Evolutionary conservation across 768 basidiomycete genomes (phyloP).

Genomic region (Psilocybe subaeruginosa): DNA sequence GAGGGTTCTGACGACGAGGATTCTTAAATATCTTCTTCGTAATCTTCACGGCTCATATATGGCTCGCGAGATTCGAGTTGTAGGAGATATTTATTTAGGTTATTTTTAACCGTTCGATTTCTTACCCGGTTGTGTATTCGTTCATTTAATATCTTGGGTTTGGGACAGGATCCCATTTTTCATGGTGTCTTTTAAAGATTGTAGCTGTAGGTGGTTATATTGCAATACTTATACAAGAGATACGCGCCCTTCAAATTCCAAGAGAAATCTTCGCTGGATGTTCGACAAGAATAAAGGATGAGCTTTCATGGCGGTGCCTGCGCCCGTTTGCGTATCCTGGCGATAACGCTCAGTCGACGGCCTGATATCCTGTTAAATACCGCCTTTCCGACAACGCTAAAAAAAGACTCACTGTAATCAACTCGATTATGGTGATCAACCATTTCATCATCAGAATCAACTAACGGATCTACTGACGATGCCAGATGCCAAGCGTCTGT

Average conservation of each 20-base stretch:
- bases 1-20: constrained; percentile 49
- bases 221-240: constrained; percentile 17
- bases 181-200: constrained; percentile 6
- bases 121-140: constrained; percentile 8
- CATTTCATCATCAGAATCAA: constrained; percentile 74
- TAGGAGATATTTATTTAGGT: constrained; percentile 5
- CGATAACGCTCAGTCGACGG: constrained; percentile 54
- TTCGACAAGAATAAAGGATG: not conserved
- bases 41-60: not conserved
- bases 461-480: constrained; percentile 63
- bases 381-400: not conserved
- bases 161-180: constrained; percentile 19
- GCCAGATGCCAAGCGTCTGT: constrained; percentile 78
- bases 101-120: constrained; percentile 1
- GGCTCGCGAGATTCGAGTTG: not conserved
- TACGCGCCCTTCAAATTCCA: constrained; percentile 12
- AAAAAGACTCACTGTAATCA: constrained; percentile 61
- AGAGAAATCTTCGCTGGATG: not conserved
- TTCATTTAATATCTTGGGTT: constrained; percentile 14
- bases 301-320: constrained; percentile 40
- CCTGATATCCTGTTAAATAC: constrained; percentile 32
- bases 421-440: constrained; percentile 61
- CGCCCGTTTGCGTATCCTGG: constrained; percentile 52
- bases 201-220: constrained; percentile 17
- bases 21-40: not conserved